Evolutionary conservation across 352 stramenopile species (phyloP).

Genomic region (Phytophthora multivora): DNA sequence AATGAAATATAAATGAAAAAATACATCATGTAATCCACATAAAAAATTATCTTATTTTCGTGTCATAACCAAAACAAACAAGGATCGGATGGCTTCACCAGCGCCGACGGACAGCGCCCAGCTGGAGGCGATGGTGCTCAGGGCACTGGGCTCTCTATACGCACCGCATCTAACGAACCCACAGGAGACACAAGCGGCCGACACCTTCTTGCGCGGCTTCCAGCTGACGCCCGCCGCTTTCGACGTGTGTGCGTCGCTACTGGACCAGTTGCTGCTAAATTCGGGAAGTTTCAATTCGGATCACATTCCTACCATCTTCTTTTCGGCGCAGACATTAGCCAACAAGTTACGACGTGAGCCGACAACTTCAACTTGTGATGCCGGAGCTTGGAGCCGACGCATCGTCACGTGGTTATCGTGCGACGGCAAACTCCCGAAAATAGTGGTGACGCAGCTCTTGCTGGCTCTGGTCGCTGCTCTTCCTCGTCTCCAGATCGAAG

Average conservation of each 20-base stretch:
- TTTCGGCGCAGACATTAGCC: conserved; percentile 82
- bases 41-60: too few relatives aligned
- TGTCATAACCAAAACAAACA: not conserved
- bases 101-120: not conserved
- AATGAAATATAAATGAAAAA: too few relatives aligned
- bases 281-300: conserved; percentile 22
- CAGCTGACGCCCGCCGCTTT: conserved; percentile 84
- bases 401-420: conserved; percentile 69
- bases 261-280: conserved; percentile 63
- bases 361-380: conserved; percentile 33
- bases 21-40: too few relatives aligned
- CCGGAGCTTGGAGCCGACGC: conserved; percentile 41
- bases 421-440: conserved; percentile 45
- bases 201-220: conserved; percentile 80
- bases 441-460: conserved; percentile 77
- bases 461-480: conserved; percentile 70
- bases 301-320: conserved; percentile 67
- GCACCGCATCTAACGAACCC: conserved; percentile 51
- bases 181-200: conserved; percentile 62
- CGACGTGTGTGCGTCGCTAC: conserved; percentile 57
- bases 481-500: conserved; percentile 45
- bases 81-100: conserved; percentile 11
- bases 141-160: conserved; percentile 68
- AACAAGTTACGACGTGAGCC: conserved; percentile 77
- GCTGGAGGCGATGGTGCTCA: conserved; percentile 45